These are phyloP conservation scores for Suillus clintonianus DNA, from an alignment of 768 basidiomycete species.

Conservation along the genomic window DNA sequence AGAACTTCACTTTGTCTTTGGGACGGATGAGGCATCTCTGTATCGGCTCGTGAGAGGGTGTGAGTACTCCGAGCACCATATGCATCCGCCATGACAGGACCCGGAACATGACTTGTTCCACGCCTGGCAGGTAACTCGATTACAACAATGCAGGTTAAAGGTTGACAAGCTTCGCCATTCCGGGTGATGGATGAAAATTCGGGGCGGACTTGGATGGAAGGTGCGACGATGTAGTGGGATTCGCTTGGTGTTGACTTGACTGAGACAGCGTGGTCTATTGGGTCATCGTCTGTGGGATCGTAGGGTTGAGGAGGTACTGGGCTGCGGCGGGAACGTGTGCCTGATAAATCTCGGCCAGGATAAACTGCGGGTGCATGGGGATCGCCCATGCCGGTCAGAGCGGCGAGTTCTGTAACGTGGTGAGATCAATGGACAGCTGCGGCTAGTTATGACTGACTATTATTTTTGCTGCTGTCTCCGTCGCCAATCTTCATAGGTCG, in stretches of 20 bases:
- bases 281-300: conserved; percentile 86
- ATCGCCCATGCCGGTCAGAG: conserved; percentile 87
- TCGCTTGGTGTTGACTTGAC: conserved; percentile 50
- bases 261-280: conserved; percentile 61
- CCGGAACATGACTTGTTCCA: conserved; percentile 49
- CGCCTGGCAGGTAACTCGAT: conserved; percentile 89
- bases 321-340: conserved; percentile 36
- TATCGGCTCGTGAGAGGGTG: conserved; percentile 22
- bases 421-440: conserved; percentile 10
- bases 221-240: conserved; percentile 79
- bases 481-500: conserved; percentile 96
- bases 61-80: conserved; percentile 36
- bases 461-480: conserved; percentile 77
- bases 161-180: conserved; percentile 69
- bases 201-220: conserved; percentile 90
- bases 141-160: conserved; percentile 90
- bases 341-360: conserved; percentile 63
- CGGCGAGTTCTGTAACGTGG: conserved; percentile 74
- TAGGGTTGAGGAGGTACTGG: conserved; percentile 39
- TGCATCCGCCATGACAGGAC: conserved; percentile 52
- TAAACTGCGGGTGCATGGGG: conserved; percentile 55
- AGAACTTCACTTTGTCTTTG: conserved; percentile 15
- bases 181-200: conserved; percentile 86
- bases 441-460: conserved; percentile 62
- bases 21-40: conserved; percentile 17